Base-by-base conservation (phyloP, 2,329 filamentous ascomycete genomes). In the Rhynchosporium agropyri region DNA sequence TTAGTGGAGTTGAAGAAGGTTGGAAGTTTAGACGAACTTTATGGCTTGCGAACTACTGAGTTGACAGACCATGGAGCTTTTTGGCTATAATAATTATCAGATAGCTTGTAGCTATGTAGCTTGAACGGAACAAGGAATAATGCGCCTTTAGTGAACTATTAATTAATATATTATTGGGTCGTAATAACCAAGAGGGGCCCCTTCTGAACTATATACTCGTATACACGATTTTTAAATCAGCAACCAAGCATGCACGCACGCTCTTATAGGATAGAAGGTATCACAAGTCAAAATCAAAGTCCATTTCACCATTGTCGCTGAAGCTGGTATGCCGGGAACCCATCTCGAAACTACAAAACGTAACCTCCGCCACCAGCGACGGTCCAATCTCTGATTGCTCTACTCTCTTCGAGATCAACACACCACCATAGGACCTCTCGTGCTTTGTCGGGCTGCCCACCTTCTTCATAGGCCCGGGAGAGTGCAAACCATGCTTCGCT, bases 371-470 rank as follows among this genome's bases (percentile, higher is more conserved):
- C 83, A 26, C 87, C 86, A 56, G 81, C 81, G 3, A 84, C 87
- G 33, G 92, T 82, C 95, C 94, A 98, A 63, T 85, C 83, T 62
- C 95, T 85, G 54, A 97, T 84, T 0, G 89, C 91, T 67, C 85
- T 86, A 7, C 86, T 87, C 74, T 99, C 94, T 74, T 98, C 95
- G 36, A 99, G 81, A 77, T 97, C 92, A 12, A 99, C 90, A 71
- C 93, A 96, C 92, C 94, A 98, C 95, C 95, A 98, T 6, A 98
- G 82, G 51, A 93, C 92, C 70, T 95, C 90, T 78, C 93, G 96
- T 13, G 95, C 90, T 79, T 94, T 96, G 43, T 95, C 90, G 1
- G 86, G 77, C 78, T 97, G 91, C 0, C 89, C 90, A 62, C 91
- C 90, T 73, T 92, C 86, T 76, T 99, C 95, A 72, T 97, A 91